Evolutionary conservation across 805 yeast genomes (phyloP), one percentile per base, ranked within the genome.

Genomic region (Candida andamanensis): DNA sequence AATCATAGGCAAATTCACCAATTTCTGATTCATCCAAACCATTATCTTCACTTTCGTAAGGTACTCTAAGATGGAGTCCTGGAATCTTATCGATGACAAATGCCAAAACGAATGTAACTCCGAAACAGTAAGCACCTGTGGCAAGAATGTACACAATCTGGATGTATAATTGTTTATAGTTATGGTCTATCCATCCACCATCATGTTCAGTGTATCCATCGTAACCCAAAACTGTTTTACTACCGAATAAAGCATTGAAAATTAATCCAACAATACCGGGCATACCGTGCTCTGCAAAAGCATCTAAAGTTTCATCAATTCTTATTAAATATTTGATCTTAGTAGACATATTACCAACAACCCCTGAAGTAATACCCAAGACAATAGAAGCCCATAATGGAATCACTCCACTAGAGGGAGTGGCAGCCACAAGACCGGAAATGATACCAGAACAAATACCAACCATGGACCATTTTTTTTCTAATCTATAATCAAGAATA

Each of bases 1-100:
- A 90, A 59, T 90, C 97, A 57, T 90, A 90, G n/a, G 97, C 97
- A 61, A 89, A 90, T 61, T 90, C 98, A 31, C 97, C 98, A 46
- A 90, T 85, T 63, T 90, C 96, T 60, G 86, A 95, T 57, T 89
- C 97, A 57, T 90, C 98, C 64, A 89, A 74, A 36, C 98, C 98
- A 19, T 69, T 67, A 42, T 80, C 85, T 58, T 90, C 98, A 15
- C 81, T 95, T 20, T 80, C 79, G 56, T 84, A 94, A 40, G 76
- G 70, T 4, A 86, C 86, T 52, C 97, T 74, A 49, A 92, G 66
- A 31, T 79, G 69, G 47, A 85, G 72, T 11, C 87, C 89, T 5
- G 97, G 98, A 18, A 86, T 80, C 41, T 69, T 72, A 60, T 90
- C 68, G 32, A 87, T 69, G 25, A 75, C 78, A 44, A 75, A 72